phyloP scores from a whole-genome alignment of 2,329 filamentous ascomycete species.

The Cordyceps cicadae region DNA sequence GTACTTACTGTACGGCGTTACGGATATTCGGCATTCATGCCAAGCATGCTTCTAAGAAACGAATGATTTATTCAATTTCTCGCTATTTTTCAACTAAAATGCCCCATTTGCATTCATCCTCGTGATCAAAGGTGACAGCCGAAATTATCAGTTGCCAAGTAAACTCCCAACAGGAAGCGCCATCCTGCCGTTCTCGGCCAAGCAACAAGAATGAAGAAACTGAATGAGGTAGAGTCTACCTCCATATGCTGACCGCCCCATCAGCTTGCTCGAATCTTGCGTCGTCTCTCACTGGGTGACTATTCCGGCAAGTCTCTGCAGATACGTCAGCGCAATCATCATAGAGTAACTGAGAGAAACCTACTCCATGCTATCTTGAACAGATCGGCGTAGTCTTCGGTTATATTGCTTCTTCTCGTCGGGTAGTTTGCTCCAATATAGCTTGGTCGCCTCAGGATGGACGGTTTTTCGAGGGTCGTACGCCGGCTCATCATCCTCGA shows the following conservation, averaged over 20 bases:
- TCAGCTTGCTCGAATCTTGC: not conserved
- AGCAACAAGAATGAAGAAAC: not conserved
- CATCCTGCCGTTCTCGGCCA: not conserved
- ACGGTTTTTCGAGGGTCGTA: conserved; percentile 88
- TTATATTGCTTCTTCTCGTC: conserved; percentile 81
- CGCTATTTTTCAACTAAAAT: too few species aligned
- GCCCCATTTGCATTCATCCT: not conserved
- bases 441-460: conserved; percentile 72
- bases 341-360: conserved; percentile 16
- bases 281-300: not conserved
- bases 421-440: conserved; percentile 69
- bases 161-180: not conserved
- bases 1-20: not conserved
- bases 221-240: not conserved
- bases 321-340: not conserved
- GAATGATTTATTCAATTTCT: not conserved
- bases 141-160: not conserved
- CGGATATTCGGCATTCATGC: not conserved
- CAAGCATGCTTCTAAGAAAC: not conserved
- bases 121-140: not conserved
- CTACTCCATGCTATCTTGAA: conserved; percentile 60
- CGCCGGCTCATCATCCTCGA: conserved; percentile 82
- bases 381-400: conserved; percentile 67
- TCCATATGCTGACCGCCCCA: not conserved
- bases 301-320: conserved; percentile 27